A percentile compares a stretch with the other conserved stretches of the same genome.
Evolutionary conservation across 164 flowering plant species (phyloP).

Genomic region (Stephania japonica): DNA sequence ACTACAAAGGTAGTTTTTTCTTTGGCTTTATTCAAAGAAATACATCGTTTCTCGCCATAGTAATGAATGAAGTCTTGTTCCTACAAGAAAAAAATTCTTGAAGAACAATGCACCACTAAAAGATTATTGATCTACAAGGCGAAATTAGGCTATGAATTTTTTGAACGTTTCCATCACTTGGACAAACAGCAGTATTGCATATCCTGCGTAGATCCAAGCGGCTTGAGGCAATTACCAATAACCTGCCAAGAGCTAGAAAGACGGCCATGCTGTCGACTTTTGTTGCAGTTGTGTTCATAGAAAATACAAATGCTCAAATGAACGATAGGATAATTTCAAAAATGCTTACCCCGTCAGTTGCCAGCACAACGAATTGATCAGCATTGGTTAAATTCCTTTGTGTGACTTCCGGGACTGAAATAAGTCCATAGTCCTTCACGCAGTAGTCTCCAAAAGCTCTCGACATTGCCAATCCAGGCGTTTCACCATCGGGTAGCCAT

Average conservation of each 20-base stretch:
- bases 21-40: too few relatives aligned
- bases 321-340: background rate
- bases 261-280: background rate
- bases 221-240: background rate
- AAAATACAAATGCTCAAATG: background rate
- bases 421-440: slow-evolving; percentile 68
- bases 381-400: slow-evolving; percentile 49
- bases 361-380: slow-evolving; percentile 73
- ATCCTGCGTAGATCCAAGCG: background rate
- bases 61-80: too few relatives aligned
- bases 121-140: background rate
- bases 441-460: slow-evolving; percentile 92
- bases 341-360: slow-evolving; percentile 83
- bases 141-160: too few relatives aligned
- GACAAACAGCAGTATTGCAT: background rate
- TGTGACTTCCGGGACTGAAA: slow-evolving; percentile 82
- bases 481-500: slow-evolving; percentile 64
- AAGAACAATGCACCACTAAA: background rate
- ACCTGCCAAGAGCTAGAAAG: background rate
- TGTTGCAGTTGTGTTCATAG: too few relatives aligned
- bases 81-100: too few relatives aligned
- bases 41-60: too few relatives aligned
- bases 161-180: background rate
- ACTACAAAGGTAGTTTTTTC: too few relatives aligned
- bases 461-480: slow-evolving; percentile 86